phyloP scores from a whole-genome alignment of 805 yeast species.

The Brettanomyces naardenensis region DNA sequence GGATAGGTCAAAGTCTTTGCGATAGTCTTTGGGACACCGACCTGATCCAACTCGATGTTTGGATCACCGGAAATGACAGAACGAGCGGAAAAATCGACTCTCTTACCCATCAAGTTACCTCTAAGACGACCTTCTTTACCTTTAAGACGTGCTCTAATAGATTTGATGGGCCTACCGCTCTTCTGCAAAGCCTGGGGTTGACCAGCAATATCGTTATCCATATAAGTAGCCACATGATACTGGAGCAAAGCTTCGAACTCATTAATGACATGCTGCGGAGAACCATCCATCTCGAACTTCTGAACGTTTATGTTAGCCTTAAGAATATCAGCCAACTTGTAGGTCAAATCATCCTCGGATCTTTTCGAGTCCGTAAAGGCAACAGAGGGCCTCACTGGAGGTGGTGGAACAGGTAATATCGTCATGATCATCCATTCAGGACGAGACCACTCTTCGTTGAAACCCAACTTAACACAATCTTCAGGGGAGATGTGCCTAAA shows the following conservation, averaged over 20 bases:
- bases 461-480: constrained; percentile 78
- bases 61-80: constrained; percentile 99
- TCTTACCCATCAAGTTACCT: constrained; percentile 98
- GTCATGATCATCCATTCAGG: constrained; percentile 98
- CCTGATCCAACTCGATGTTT: constrained; percentile 93
- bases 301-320: constrained; percentile 98
- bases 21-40: constrained; percentile 96
- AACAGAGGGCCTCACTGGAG: constrained; percentile 97
- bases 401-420: constrained; percentile 99
- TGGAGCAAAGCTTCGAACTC: constrained; percentile 94
- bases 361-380: constrained; percentile 97
- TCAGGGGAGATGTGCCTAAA: constrained; percentile 84
- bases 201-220: constrained; percentile 99
- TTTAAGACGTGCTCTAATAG: constrained; percentile 98
- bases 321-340: constrained; percentile 90
- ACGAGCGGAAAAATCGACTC: constrained; percentile 98
- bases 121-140: constrained; percentile 99
- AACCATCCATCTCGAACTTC: constrained; percentile 95
- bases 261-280: constrained; percentile 95
- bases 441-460: constrained; percentile 92
- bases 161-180: constrained; percentile 97
- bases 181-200: constrained; percentile 99
- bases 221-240: constrained; percentile 97
- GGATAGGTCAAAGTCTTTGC: constrained; percentile 95
- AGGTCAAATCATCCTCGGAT: constrained; percentile 98